These are phyloP conservation scores for Boletales sp. DNA, from an alignment of 768 basidiomycete genomes.

Conservation along the genomic window DNA sequence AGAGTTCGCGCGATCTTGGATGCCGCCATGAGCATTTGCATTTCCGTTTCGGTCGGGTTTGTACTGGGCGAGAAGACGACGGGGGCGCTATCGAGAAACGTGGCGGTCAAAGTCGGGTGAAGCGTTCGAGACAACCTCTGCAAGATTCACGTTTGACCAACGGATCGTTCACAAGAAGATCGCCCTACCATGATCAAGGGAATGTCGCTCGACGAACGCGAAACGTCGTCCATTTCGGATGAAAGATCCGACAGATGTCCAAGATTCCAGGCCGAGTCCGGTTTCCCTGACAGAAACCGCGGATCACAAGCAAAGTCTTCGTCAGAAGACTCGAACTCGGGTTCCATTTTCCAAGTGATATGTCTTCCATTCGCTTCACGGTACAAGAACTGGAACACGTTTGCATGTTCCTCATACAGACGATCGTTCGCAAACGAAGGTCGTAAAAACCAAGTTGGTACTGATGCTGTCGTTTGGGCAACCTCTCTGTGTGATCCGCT, in stretches of 20 bases:
- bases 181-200: constrained; percentile 25
- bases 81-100: constrained; percentile 86
- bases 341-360: constrained; percentile 24
- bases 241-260: constrained; percentile 29
- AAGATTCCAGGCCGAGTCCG: constrained; percentile 30
- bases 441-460: constrained; percentile 62
- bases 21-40: constrained; percentile 56
- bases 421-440: constrained; percentile 51
- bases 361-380: constrained; percentile 14
- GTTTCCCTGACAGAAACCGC: constrained; percentile 11
- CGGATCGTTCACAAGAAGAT: constrained; percentile 15
- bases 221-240: constrained; percentile 13
- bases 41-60: constrained; percentile 56
- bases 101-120: constrained; percentile 75
- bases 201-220: constrained; percentile 13
- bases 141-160: constrained; percentile 9
- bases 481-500: constrained; percentile 11
- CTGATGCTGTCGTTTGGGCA: constrained; percentile 14
- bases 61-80: constrained; percentile 68
- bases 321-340: constrained; percentile 20
- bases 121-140: constrained; percentile 71
- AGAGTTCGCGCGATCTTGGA: constrained; percentile 55
- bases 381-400: constrained; percentile 34
- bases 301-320: constrained; percentile 31
- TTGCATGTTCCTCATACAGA: constrained; percentile 54